phyloP scores from a whole-genome alignment of 441 rosid genomes.

The Flueggea neowawraea region DNA sequence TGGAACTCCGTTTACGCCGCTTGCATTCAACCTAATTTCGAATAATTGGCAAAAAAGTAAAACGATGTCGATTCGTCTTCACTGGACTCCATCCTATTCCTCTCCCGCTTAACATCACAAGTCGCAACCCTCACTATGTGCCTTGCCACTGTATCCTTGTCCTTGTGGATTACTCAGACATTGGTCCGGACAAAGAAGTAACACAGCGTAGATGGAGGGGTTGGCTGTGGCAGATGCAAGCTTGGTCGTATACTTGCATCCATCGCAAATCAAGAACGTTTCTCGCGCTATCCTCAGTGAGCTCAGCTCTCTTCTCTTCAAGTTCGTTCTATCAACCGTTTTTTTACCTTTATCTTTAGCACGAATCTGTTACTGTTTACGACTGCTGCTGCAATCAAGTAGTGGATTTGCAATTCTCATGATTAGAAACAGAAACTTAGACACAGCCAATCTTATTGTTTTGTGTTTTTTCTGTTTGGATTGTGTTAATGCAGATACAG shows the following conservation, averaged over 20 bases:
- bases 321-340: constrained; percentile 39
- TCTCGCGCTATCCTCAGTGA: constrained; percentile 61
- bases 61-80: no score
- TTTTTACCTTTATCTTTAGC: background rate
- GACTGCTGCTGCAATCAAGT: background rate
- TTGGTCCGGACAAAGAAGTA: no score
- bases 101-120: background rate
- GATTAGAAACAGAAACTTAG: no score
- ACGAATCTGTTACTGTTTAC: background rate
- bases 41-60: no score
- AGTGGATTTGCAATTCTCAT: background rate
- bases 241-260: constrained; percentile 64
- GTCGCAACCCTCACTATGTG: background rate
- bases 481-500: constrained; percentile 42
- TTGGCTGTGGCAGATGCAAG: constrained; percentile 54
- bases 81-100: background rate
- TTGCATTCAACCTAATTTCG: no score
- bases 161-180: no score
- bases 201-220: constrained; percentile 47
- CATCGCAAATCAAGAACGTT: constrained; percentile 54
- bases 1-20: no score
- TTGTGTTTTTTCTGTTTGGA: background rate
- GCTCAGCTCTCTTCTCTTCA: constrained; percentile 80
- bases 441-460: background rate
- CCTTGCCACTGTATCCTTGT: no score